Conservation (phyloP, 73 alveolate genomes). For the Paramecium primaurelia region DNA sequence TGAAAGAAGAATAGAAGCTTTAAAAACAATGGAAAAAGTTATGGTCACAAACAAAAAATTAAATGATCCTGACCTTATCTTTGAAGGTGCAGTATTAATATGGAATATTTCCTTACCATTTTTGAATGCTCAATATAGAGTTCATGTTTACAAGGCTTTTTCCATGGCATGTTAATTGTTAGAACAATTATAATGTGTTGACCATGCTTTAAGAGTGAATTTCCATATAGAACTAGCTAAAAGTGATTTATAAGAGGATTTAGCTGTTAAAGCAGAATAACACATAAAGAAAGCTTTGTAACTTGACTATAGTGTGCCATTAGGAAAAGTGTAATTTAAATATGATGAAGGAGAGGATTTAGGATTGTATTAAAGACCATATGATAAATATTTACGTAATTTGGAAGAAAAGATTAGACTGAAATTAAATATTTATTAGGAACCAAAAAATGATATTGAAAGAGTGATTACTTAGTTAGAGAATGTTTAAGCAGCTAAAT, state of each 20-base stretch:
- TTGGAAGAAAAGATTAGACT: constrained; percentile 71
- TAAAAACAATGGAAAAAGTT: constrained; percentile 92
- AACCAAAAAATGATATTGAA: constrained; percentile 90
- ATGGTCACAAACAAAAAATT: constrained; percentile 94
- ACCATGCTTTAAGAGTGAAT: constrained; percentile 91
- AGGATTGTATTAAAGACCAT: constrained; percentile 82
- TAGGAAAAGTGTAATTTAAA: constrained; percentile 71
- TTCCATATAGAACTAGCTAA: constrained; percentile 96
- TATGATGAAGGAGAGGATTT: constrained; percentile 79
- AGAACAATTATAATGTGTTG: constrained; percentile 90
- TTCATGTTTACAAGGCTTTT: constrained; percentile 93
- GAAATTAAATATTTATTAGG: constrained; percentile 76
- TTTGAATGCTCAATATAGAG: constrained; percentile 86
- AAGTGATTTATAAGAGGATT: constrained; percentile 95
- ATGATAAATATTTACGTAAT: constrained; percentile 69
- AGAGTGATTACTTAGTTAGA: constrained; percentile 90
- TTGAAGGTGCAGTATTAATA: constrained; percentile 94
- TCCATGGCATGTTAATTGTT: constrained; percentile 88
- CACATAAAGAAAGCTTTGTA: constrained; percentile 91
- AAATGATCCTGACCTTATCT: constrained; percentile 91
- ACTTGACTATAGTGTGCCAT: constrained; percentile 91
- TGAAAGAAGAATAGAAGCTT: constrained; percentile 94
- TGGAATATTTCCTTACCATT: constrained; percentile 97
- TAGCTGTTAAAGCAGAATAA: constrained; percentile 90
- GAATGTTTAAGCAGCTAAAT: constrained; percentile 87